A percentile compares a stretch with the other conserved stretches of the same genome.
phyloP scores from a whole-genome alignment of 352 stramenopile genomes.

The Phytophthora crassamura region DNA sequence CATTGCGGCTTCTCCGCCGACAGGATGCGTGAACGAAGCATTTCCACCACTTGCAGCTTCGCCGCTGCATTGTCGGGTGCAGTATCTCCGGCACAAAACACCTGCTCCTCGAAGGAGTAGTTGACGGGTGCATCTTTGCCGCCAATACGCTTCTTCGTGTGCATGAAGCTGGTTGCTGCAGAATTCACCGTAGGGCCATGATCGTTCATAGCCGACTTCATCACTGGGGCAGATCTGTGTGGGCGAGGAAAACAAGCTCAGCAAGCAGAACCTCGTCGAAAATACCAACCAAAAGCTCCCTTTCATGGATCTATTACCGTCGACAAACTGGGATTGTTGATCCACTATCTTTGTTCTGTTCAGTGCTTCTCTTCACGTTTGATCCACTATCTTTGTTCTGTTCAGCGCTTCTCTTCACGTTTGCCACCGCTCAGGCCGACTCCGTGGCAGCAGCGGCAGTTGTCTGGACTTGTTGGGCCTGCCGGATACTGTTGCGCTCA shows the following conservation, averaged over 20 bases:
- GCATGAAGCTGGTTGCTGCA: slow-evolving; percentile 23
- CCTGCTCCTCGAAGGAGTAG: slow-evolving; percentile 75
- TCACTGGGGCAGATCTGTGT: neutral
- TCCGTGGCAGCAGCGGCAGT: slow-evolving; percentile 26
- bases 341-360: slow-evolving; percentile 30
- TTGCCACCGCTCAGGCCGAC: slow-evolving; percentile 24
- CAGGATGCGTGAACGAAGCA: slow-evolving; percentile 66
- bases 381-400: too few relatives aligned
- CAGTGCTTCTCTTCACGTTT: neutral
- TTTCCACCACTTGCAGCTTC: slow-evolving; percentile 72
- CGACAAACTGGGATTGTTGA: slow-evolving; percentile 23
- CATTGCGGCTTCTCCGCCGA: slow-evolving; percentile 61
- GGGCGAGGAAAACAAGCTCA: neutral
- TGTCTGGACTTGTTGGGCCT: slow-evolving; percentile 36
- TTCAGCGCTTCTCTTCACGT: neutral
- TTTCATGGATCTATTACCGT: slow-evolving; percentile 41
- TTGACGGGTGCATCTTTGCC: slow-evolving; percentile 63
- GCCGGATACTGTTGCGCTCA: slow-evolving; percentile 67
- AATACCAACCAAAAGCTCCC: slow-evolving; percentile 13
- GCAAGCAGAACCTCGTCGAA: slow-evolving; percentile 6
- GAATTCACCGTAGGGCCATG: neutral
- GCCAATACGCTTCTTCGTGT: slow-evolving; percentile 74
- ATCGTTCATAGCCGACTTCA: slow-evolving; percentile 14
- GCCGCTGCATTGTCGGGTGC: slow-evolving; percentile 55
- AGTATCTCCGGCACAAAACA: slow-evolving; percentile 74